Base-by-base conservation (phyloP, 805 yeast species). In the Teunomyces stri region DNA sequence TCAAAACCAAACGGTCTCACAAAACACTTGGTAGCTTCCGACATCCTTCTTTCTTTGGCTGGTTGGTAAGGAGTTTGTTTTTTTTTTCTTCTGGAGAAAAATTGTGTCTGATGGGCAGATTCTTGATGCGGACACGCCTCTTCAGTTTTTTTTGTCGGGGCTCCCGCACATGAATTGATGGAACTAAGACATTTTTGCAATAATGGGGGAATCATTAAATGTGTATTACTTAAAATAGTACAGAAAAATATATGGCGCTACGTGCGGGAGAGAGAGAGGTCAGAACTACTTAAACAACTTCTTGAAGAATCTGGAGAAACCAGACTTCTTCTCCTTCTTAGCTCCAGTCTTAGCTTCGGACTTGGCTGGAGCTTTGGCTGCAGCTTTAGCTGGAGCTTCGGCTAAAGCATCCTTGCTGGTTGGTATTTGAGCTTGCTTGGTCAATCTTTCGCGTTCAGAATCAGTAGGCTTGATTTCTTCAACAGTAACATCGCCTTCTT, bases 1-100 rank as follows among this genome's bases (percentile, higher is more conserved):
- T 80, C 84, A 44, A 72, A 76, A 55, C 81, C 79, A 60, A 81
- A 75, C 35, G 87, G 87, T 78, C 85, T 81, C 51, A 80, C 83
- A 58, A 81, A 81, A 48, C 81, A 59, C 55, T 51, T 55, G 50
- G 36, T 46, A 53, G 39, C 54, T 48, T 40, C 61, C 51, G 46
- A 48, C 61, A 27, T 45, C 34, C 40, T 36, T 21, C 15, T 36
- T 36, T 9, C 15, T 13, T 22, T 5, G 21, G 21, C 40, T 36
- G 29, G 37, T 6, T 18, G 40, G 37, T 34, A 34, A 29, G 25
- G 28, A 36, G 15, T 34, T 7, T 34, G 12, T 34, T 34, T 15
- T 34, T 34, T 34, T 34, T 36, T 36, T 22, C 21, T 36, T 36
- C 15, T 13, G 10, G 28, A 21, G 13, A 36, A 21, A 21, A 36